Conservation (phyloP, 2,329 filamentous ascomycete genomes). For the Paecilomyces fulvus region DNA sequence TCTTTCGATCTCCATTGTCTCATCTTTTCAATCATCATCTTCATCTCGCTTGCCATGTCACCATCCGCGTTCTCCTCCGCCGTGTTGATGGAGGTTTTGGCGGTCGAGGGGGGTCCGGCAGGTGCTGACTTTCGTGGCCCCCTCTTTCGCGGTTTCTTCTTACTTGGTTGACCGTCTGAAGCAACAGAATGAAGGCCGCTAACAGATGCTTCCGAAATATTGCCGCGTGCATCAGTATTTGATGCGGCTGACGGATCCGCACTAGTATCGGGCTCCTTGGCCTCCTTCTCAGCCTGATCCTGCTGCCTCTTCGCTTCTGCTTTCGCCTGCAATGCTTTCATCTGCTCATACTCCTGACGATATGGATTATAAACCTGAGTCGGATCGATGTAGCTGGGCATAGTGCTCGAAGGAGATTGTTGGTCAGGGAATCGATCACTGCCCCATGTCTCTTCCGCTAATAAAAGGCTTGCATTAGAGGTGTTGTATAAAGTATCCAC, state of each 20-base stretch:
- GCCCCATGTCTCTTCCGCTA: conserved; percentile 2
- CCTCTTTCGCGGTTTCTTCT: conserved; percentile 7
- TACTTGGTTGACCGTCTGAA: background rate
- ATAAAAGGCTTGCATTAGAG: background rate
- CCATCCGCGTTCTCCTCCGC: background rate
- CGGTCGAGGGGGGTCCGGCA: background rate
- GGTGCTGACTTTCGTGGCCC: conserved; percentile 1
- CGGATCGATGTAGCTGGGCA: conserved; percentile 43
- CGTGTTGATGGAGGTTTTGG: background rate
- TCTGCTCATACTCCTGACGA: conserved; percentile 39
- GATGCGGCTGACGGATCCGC: background rate
- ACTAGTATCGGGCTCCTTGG: background rate
- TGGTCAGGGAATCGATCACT: conserved; percentile 3
- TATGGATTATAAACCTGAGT: conserved; percentile 47
- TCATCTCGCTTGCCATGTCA: conserved; percentile 44
- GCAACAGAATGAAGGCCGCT: background rate
- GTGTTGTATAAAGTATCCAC: background rate
- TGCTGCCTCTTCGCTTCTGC: conserved; percentile 16
- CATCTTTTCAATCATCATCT: conserved; percentile 50
- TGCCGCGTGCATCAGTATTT: background rate
- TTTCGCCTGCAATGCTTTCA: conserved; percentile 24
- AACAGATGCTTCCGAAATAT: background rate
- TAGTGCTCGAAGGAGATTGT: conserved; percentile 7
- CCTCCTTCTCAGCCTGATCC: conserved; percentile 10
- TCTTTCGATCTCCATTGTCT: conserved; percentile 48